These are phyloP conservation scores for Bjerkandera adusta DNA, from an alignment of 1,284 basidiomycete species.

Conservation along the genomic window DNA sequence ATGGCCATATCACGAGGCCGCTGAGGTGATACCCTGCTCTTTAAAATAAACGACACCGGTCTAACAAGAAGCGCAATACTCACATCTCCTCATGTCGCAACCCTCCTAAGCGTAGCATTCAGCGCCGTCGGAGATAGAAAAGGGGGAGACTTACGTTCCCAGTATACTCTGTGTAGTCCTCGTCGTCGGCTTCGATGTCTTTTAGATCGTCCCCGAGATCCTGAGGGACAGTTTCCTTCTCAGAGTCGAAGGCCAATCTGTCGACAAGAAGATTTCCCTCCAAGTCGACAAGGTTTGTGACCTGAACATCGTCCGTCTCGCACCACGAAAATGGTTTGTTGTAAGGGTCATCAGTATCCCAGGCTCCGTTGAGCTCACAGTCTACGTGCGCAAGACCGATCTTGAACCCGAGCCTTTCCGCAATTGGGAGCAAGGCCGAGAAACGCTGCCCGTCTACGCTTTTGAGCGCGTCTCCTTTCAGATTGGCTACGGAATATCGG, in stretches of 20 bases:
- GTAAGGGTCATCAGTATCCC: background rate
- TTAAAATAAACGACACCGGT: background rate
- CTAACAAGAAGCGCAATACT: slow-evolving; percentile 26
- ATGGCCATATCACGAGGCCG: slow-evolving; percentile 6
- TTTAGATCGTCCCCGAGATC: slow-evolving; percentile 28
- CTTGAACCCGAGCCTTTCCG: slow-evolving; percentile 8
- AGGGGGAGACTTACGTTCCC: slow-evolving; percentile 28
- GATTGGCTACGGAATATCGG: slow-evolving; percentile 20
- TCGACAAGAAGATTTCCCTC: background rate
- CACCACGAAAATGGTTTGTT: background rate
- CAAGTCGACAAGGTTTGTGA: slow-evolving; percentile 2
- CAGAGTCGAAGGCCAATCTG: background rate
- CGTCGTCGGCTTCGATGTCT: slow-evolving; percentile 34
- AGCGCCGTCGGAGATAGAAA: background rate
- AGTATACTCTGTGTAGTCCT: slow-evolving; percentile 40
- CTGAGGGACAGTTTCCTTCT: slow-evolving; percentile 28
- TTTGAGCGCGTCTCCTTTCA: slow-evolving; percentile 17
- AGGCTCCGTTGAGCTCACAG: slow-evolving; percentile 30
- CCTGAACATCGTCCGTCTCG: too few relatives aligned
- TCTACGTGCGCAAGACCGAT: slow-evolving; percentile 15
- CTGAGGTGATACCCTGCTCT: background rate
- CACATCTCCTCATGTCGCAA: background rate
- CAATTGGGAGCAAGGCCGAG: slow-evolving; percentile 2
- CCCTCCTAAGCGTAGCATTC: background rate
- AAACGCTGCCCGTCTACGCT: slow-evolving; percentile 16